phyloP scores from a whole-genome alignment of 208 protist species.

The Trypanosoma conorhini region DNA sequence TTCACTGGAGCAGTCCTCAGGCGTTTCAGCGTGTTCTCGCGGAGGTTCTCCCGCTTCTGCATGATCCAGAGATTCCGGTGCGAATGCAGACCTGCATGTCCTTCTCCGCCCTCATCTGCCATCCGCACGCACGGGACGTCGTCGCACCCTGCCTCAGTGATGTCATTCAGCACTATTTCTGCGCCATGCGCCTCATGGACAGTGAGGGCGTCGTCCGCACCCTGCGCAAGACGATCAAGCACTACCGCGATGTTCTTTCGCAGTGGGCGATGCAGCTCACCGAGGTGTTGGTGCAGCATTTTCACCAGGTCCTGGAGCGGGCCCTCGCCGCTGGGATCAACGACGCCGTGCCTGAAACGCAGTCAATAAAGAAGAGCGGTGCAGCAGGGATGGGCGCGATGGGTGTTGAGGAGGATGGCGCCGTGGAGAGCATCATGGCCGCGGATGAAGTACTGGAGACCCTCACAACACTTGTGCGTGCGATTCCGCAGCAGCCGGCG shows the following conservation, averaged over 20 bases:
- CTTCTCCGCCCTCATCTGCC: slow-evolving; percentile 81
- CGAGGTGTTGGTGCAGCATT: slow-evolving; percentile 84
- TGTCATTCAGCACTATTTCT: slow-evolving; percentile 91
- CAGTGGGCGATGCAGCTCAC: slow-evolving; percentile 85
- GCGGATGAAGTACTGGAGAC: slow-evolving; percentile 88
- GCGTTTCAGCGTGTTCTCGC: slow-evolving; percentile 62
- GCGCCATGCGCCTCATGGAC: slow-evolving; percentile 90
- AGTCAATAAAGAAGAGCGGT: slow-evolving; percentile 2
- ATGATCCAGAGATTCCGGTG: slow-evolving; percentile 86
- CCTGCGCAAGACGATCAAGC: slow-evolving; percentile 83
- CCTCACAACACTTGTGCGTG: slow-evolving; percentile 68
- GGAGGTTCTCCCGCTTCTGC: slow-evolving; percentile 69
- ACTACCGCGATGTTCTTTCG: slow-evolving; percentile 84
- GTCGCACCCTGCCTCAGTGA: slow-evolving; percentile 86
- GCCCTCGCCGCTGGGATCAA: slow-evolving; percentile 21
- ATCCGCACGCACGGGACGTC: slow-evolving; percentile 63
- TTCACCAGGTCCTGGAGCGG: slow-evolving; percentile 55
- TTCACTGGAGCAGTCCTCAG: slow-evolving; percentile 70
- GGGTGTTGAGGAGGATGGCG: slow-evolving; percentile 38
- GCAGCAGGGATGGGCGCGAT: neutral
- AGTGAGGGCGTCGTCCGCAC: slow-evolving; percentile 90
- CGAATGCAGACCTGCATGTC: slow-evolving; percentile 84
- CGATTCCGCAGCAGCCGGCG: slow-evolving; percentile 40
- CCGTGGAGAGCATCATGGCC: slow-evolving; percentile 58
- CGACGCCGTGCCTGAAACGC: slow-evolving; percentile 5